Evolutionary conservation across 164 flowering plant genomes (phyloP), one percentile per base, ranked within the genome.

Genomic region (Magnolia kwangsiensis): DNA sequence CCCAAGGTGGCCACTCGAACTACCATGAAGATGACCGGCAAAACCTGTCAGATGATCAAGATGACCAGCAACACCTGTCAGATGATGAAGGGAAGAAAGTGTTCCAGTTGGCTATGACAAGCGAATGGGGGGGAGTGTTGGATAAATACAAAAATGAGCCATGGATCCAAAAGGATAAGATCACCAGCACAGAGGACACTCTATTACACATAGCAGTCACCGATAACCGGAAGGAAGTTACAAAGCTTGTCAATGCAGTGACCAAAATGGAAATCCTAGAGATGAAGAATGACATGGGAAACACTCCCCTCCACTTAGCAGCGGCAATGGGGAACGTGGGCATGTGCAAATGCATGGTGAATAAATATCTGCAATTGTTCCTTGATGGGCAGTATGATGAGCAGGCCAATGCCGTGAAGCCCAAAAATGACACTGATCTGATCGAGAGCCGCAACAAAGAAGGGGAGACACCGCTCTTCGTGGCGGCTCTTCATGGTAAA

Each of bases 191-290:
- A n/a, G 82, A 78, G 1, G 86, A 83, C 63, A 86, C 89, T 0
- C 82, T 78, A 7, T 31, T 86, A 24, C 86, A 86, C 58, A 8
- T 78, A 1, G 86, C 86, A 0, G 83, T 84, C 50, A 75, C 76
- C 5, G 79, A 81, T 21, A 74, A 72, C 45, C 55, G 74, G 74
- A 76, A 51, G 23, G 78, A 67, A 0, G 81, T 82, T 0, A 51
- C 27, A 49, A 1, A 65, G 19, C 78, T 86, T 0, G 74, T 84
- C 0, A 3, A 66, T 0, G 1, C 4, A 8, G 78, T 83, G n/a
- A 18, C 18, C 0, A 13, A 8, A 2, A 50, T 61, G 13, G 18
- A 55, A 16, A 70, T 27, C 8, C 76, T 83, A 0, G 1, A n/a
- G 5, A 67, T 70, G 1, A 10, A 31, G 49, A 82, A 85, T 49